phyloP scores from a whole-genome alignment of 371 early-diverging fungal genomes.

The Amoeboaphelidium protococcarum region DNA sequence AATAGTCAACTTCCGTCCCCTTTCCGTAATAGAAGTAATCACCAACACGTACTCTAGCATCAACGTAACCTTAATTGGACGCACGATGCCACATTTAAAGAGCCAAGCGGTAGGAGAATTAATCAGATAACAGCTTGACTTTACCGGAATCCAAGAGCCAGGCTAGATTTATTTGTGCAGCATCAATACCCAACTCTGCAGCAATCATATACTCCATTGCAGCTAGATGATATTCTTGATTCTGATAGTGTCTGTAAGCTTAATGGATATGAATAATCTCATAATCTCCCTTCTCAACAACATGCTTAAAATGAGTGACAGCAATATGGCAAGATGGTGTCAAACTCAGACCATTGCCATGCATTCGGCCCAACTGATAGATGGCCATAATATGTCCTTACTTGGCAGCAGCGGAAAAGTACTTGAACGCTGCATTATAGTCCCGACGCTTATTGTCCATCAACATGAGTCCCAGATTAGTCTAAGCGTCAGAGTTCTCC shows the following conservation, averaged over 20 bases:
- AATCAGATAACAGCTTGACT: conserved; percentile 1
- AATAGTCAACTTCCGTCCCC: conserved; percentile 21
- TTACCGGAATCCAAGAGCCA: conserved; percentile 43
- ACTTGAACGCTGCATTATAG: conserved; percentile 6
- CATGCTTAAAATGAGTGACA: conserved; percentile 34
- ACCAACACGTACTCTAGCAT: conserved; percentile 69
- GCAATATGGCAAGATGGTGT: conserved; percentile 21
- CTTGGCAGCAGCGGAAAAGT: conserved; percentile 12
- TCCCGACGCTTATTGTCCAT: conserved; percentile 5
- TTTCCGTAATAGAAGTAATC: conserved; percentile 75
- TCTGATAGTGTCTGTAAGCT: conserved; percentile 22
- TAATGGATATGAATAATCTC: conserved; percentile 32
- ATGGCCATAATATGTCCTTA: conserved; percentile 36
- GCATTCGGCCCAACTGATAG: conserved; percentile 40
- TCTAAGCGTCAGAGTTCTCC: conserved; percentile 18
- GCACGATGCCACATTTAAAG: conserved; percentile 74
- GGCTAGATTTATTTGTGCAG: conserved; percentile 62
- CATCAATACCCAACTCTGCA: conserved; percentile 58
- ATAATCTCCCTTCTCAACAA: conserved; percentile 50
- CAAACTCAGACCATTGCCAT: conserved; percentile 16
- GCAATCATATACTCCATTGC: conserved; percentile 39
- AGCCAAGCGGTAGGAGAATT: conserved; percentile 21
- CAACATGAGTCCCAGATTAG: conserved; percentile 13
- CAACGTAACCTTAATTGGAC: conserved; percentile 72
- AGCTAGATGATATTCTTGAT: conserved; percentile 37